Evolutionary conservation across 2,329 filamentous ascomycete species (phyloP), one percentile per base, ranked within the genome.

Genomic region (Penicillium sp.): DNA sequence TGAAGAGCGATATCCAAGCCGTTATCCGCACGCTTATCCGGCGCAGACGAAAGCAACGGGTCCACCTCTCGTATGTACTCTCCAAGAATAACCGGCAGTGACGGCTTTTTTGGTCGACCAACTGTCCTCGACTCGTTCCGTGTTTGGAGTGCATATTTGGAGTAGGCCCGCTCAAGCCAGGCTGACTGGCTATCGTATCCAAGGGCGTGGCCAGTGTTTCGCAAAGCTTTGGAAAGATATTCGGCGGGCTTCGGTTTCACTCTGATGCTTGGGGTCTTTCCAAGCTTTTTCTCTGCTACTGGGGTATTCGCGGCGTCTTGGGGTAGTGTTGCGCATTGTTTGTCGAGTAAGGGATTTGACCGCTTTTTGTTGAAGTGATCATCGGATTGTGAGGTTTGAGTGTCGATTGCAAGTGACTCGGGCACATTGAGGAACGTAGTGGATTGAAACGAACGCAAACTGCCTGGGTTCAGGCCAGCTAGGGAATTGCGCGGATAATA

Each of bases 11-110:
- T 44, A 32, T 71, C 61, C 18, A 73, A 54, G 12, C 59, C 51
- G 9, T 54, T 50, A 29, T 21, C 23, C n/a, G 35, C 21, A 21
- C 16, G 32, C 9, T 39, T 50, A 23, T 55, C 39, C 25, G 41
- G 32, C 23, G 41, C 52, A 49, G 32, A 50, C 15, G 55, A 55
- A 6, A 73, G 31, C 10, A 68, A 34, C 9, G 72, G 65, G 45
- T 74, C 68, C 49, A 75, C 63, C 48, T 65, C 49, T 48, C 64
- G 58, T 47, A 77, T 68, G 55, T 75, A 77, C 46, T 73, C 69
- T 8, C 71, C 71, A 49, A 75, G 60, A 46, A 75, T 73, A 8
- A 63, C 68, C 48, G 72, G 71, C 3, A 75, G 60, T 3, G 65
- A 68, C 15, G 60, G 49, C 41, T 64, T 61, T 29, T 53, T 44